These are phyloP conservation scores for Pseudogymnoascus sp. DNA, from an alignment of 2,329 filamentous ascomycete species.

Conservation along the genomic window DNA sequence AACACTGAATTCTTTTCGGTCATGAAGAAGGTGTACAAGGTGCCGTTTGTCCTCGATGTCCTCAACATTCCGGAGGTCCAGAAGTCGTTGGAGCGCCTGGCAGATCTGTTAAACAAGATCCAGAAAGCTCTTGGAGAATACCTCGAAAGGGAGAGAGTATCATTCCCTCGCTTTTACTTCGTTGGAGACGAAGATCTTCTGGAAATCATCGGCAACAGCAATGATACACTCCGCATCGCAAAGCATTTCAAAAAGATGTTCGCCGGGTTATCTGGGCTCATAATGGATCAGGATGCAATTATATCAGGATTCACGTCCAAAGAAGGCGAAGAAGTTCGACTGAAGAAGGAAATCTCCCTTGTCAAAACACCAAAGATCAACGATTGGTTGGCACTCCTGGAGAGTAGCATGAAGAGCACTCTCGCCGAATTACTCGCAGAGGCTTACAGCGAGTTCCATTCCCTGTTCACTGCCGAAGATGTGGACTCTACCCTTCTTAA, in stretches of 20 bases:
- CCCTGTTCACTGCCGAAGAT: conserved; percentile 62
- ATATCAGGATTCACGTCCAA: conserved; percentile 93
- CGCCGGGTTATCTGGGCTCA: conserved; percentile 81
- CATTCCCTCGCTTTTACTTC: conserved; percentile 98
- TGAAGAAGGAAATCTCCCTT: conserved; percentile 88
- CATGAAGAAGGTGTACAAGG: conserved; percentile 98
- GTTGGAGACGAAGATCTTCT: conserved; percentile 97
- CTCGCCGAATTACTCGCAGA: conserved; percentile 85
- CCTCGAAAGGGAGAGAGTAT: conserved; percentile 91
- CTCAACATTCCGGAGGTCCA: conserved; percentile 93
- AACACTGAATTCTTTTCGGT: conserved; percentile 98
- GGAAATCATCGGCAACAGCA: conserved; percentile 99
- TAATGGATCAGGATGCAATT: conserved; percentile 82
- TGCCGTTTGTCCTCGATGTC: conserved; percentile 90
- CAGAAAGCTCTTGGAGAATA: conserved; percentile 98
- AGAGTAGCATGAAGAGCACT: conserved; percentile 88
- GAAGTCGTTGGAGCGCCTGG: conserved; percentile 87
- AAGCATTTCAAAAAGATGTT: conserved; percentile 99
- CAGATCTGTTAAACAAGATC: conserved; percentile 97
- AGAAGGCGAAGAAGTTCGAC: conserved; percentile 77
- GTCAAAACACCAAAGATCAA: conserved; percentile 95
- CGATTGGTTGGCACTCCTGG: conserved; percentile 92
- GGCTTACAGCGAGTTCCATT: conserved; percentile 72
- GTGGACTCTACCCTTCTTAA: conserved; percentile 65
- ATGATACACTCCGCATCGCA: conserved; percentile 88